phyloP scores from a whole-genome alignment of 2,329 filamentous ascomycete genomes.

The Cladosporium phlei region DNA sequence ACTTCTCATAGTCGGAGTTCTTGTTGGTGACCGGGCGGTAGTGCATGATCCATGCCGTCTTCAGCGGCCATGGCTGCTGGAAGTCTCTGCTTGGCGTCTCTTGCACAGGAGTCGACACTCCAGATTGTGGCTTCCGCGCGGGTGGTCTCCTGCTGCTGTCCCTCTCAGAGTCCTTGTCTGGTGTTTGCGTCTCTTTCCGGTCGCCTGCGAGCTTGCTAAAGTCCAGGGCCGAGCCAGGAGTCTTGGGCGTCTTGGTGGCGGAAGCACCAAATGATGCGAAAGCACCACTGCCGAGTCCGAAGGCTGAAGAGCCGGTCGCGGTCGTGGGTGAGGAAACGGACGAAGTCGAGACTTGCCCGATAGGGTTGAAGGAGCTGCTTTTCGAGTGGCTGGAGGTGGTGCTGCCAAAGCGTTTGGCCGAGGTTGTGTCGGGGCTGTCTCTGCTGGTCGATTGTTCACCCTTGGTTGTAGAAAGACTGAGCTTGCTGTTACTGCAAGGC shows the following conservation, averaged over 20 bases:
- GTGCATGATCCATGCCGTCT: constrained; percentile 93
- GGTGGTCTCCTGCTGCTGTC: constrained; percentile 21
- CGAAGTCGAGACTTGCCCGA: constrained; percentile 64
- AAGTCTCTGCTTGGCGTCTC: constrained; percentile 1
- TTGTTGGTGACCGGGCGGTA: constrained; percentile 95
- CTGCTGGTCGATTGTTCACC: constrained; percentile 48
- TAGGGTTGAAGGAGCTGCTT: constrained; percentile 71
- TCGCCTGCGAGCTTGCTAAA: constrained; percentile 58
- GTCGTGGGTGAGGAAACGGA: constrained; percentile 68
- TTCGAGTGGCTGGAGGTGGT: constrained; percentile 65
- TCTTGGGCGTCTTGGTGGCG: constrained; percentile 73
- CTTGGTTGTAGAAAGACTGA: constrained; percentile 76
- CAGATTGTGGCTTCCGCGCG: constrained; percentile 25
- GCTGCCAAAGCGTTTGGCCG: constrained; percentile 66
- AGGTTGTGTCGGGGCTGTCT: constrained; percentile 46
- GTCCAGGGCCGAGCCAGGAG: constrained; percentile 70
- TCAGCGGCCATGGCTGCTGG: constrained; percentile 51
- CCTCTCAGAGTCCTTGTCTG: constrained; percentile 40
- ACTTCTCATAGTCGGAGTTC: constrained; percentile 97
- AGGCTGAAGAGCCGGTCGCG: constrained; percentile 75
- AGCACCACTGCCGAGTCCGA: constrained; percentile 88
- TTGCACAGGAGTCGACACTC: constrained; percentile 16
- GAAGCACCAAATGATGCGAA: constrained; percentile 89
- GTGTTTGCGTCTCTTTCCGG: constrained; percentile 50
- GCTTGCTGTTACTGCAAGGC: constrained; percentile 69